Base-by-base conservation (phyloP, 2,329 filamentous ascomycete genomes). In the Amylocarpus encephaloides region DNA sequence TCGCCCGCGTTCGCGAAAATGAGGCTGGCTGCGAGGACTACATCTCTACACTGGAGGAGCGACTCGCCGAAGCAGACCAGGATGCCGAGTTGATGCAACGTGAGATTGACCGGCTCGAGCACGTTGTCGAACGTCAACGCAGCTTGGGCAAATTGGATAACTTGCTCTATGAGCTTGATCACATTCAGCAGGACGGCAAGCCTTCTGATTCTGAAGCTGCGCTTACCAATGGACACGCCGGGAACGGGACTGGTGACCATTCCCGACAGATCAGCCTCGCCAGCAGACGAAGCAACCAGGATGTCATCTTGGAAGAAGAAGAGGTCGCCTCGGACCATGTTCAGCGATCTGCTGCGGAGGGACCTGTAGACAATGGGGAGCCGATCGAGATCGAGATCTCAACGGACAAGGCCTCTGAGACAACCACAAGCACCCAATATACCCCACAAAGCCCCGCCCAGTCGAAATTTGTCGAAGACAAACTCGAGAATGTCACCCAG, bases 51-150 rank as follows among this genome's bases (percentile, higher is more conserved):
- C 74, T 98, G 10, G 93, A 98, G 66, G 93, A 97, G 70, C 86
- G 92, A 18, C 78, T 98, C 7, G 93, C 93, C 0, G 93, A 98
- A 69, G 86, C 92, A 2, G 93, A 98, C 63, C 92, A 97, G 67
- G 93, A 98, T 65, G 83, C 88, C 57, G 93, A 97, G 67, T 73
- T 96, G 53, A 96, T 98, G 92, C 90, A 95, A 67, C 88, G 92
- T 33, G 93, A 98, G 64, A 88, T 98, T 56, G 88, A 96, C 63
- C 83, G 92, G 32, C 76, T 98, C 11, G 93, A 97, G 68, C 88
- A 95, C 67, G 89, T 98, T 6, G 83, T 98, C 46, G 92, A 97
- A 68, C 87, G 94, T 43, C 93, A 98, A 68, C 81, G 93, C 52
- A 96, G 91, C 66, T 80, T 98, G 3, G 93, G 93, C 36, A 95